Base-by-base conservation (phyloP, 768 basidiomycete species). In the Phlebiopsis gigantea region DNA sequence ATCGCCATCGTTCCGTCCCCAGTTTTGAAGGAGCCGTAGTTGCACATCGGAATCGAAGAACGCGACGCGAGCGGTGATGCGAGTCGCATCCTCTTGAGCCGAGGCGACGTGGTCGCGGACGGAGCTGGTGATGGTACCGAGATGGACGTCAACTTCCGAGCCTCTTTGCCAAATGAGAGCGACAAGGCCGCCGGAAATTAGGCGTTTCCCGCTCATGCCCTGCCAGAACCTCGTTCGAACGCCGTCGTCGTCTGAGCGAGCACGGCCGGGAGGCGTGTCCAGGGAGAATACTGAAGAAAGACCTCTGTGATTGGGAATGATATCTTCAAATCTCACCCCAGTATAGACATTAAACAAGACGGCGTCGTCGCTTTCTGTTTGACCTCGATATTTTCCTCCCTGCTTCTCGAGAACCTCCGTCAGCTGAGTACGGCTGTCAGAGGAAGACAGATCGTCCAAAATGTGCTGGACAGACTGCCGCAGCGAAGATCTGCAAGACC, bases 271-370 rank as follows among this genome's bases (percentile, higher is more conserved):
- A 21, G 88, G 86, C 0, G 84, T 61, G 57, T 80, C 75, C 22
- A 84, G 61, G 0, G 65, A 53, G 1, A 88, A 58, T 0, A 72
- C 72, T 10, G 77, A 73, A 0, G 80, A 74, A 21, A 88, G 67
- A 1, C 80, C 82, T 10, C 77, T 73, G 21, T 76, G 68, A 39
- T 82, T 79, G 0, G 84, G 75, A n/a, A 71, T 66, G 34, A 81
- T 56, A 1, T 77, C 70, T 1, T 60, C 56, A 58, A 88, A 85
- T 5, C 67, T 60, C 56, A 79, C 76, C 44, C 77, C 73, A n/a
- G 83, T 80, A 67, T 86, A 85, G 4, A 87, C 69, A 29, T 85
- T 81, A 74, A 86, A 85, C 69, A 84, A 77, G 5, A 83, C 64
- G 0, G 74, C 72, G 30, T 84, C 79, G 2, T 71, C 72, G 26